Evolutionary conservation across 768 basidiomycete genomes (phyloP).

Genomic region (Termitomyces sp.): DNA sequence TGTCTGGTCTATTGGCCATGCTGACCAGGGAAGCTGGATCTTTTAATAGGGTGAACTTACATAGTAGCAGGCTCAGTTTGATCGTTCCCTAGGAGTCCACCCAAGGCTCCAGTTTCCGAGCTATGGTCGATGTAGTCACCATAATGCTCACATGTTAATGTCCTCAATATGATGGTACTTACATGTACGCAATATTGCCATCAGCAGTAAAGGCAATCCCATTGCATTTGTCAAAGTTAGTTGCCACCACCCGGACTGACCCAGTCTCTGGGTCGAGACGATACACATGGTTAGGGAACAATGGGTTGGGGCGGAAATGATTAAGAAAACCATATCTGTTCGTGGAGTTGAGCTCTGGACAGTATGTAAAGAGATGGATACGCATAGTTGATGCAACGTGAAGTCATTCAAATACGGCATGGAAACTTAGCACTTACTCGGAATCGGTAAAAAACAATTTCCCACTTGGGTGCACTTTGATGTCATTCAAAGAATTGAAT

Average conservation of each 20-base stretch:
- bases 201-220: conserved; percentile 72
- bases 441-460: conserved; percentile 76
- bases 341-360: not conserved
- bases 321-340: conserved; percentile 60
- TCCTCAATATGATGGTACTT: conserved; percentile 7
- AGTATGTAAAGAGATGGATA: not conserved
- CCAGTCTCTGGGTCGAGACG: conserved; percentile 67
- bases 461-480: conserved; percentile 70
- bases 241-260: conserved; percentile 66
- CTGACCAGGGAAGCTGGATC: not conserved
- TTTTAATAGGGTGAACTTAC: conserved; percentile 32
- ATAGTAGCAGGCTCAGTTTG: conserved; percentile 64
- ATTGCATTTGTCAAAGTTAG: conserved; percentile 68
- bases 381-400: not conserved
- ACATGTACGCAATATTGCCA: conserved; percentile 66
- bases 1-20: not conserved
- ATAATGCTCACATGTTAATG: not conserved
- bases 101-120: conserved; percentile 46
- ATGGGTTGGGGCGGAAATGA: conserved; percentile 62
- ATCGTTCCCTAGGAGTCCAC: conserved; percentile 47
- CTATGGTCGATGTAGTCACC: conserved; percentile 23
- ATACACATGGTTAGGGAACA: conserved; percentile 75
- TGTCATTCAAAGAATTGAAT: conserved; percentile 81
- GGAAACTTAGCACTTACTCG: conserved; percentile 36
- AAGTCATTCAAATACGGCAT: not conserved